Evolutionary conservation across 768 basidiomycete species (phyloP), one percentile per base, ranked within the genome.

Genomic region (Russula sp.): DNA sequence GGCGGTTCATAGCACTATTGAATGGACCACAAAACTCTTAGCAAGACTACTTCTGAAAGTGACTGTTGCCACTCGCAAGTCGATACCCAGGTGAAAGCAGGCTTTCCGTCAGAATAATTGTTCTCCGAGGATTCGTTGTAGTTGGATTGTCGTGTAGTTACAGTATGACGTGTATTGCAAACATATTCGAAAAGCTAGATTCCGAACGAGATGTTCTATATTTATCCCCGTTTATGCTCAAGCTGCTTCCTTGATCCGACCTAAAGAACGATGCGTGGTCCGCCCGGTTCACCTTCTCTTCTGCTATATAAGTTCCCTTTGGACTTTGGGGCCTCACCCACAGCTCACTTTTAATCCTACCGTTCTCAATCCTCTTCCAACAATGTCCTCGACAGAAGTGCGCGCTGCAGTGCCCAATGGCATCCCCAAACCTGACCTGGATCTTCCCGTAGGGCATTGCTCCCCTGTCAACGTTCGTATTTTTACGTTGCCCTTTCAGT

Each of bases 361-460:
- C 34, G 32, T 16, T 11, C 11, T 14, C 16, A 42, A 5, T 28
- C 38, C 28, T 13, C n/a, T 24, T 8, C 30, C 22, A 32, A 18
- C 14, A 34, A 65, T 65, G 64, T 61, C 64, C 18, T 49, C 53
- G 14, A 18, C 54, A 20, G 55, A 51, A 6, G 54, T 61, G 10
- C 54, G 6, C 32, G 59, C 54, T 22, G 54, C 60, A 13, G 59
- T 51, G 26, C 73, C 79, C 0, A 81, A 81, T 49, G 80, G 80
- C 2, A 64, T 80, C 20, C 61, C 75, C 3, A 68, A 74, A 24
- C 80, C 81, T 4, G 69, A 56, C 52, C 71, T 81, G 40, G 55
- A 74, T 54, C 71, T 83, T 10, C 81, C 78, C 46, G 81, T 82
- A 68, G 54, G 79, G 11, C 36, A 10, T 16, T 2, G 16, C 10